Conservation (phyloP, 805 yeast species). For the Barnettozyma siamensis region DNA sequence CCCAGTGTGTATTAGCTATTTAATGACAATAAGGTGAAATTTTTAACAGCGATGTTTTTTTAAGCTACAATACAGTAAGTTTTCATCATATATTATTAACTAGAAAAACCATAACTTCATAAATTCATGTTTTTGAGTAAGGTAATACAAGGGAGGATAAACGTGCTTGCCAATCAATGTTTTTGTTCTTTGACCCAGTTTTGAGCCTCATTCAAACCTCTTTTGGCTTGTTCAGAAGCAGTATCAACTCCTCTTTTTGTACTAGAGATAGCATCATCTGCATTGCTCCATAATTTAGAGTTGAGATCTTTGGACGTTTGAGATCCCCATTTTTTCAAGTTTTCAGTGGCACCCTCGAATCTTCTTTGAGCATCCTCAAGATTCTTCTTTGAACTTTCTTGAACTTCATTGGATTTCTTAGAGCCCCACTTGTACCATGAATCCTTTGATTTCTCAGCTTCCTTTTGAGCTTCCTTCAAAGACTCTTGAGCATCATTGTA, state of each 20-base stretch:
- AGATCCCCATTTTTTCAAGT: conserved; percentile 25
- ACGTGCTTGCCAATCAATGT: neutral
- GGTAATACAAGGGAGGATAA: too few relatives aligned
- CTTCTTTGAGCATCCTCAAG: conserved; percentile 25
- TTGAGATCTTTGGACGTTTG: conserved; percentile 17
- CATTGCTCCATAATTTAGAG: conserved; percentile 27
- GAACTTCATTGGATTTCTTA: conserved; percentile 31
- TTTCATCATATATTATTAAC: too few relatives aligned
- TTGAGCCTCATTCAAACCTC: conserved; percentile 19
- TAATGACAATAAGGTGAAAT: too few relatives aligned
- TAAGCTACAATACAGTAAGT: too few relatives aligned
- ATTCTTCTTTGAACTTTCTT: conserved; percentile 26
- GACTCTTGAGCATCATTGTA: conserved; percentile 28
- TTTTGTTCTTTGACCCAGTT: conserved; percentile 22
- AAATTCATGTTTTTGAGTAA: too few relatives aligned
- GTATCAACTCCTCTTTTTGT: conserved; percentile 23
- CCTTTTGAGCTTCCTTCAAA: conserved; percentile 30
- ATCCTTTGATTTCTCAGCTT: conserved; percentile 27
- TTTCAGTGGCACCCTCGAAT: conserved; percentile 14
- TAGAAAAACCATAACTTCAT: too few relatives aligned
- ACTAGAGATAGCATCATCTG: conserved; percentile 25
- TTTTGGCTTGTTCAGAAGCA: conserved; percentile 18
- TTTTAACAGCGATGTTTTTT: too few relatives aligned
- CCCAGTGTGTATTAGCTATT: too few relatives aligned
- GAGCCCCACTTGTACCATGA: conserved; percentile 37